These are phyloP conservation scores for Neofusicoccum umdonicola DNA, from an alignment of 2,329 filamentous ascomycete genomes.

Conservation along the genomic window DNA sequence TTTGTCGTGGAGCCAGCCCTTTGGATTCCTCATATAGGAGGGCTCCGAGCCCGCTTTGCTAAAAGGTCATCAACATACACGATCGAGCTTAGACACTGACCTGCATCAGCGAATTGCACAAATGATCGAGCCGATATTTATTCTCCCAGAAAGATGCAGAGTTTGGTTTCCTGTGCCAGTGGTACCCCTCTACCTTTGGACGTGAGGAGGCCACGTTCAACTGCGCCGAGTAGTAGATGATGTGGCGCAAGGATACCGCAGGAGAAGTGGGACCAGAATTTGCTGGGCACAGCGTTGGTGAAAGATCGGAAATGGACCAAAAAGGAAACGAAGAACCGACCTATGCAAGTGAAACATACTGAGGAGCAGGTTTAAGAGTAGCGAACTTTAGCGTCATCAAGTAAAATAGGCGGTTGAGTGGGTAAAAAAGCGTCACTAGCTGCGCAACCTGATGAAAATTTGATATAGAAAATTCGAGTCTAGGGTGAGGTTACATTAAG, in stretches of 20 bases:
- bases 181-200: slow-evolving; percentile 55
- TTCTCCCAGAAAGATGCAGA: slow-evolving; percentile 43
- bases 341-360: too few species aligned
- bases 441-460: too few species aligned
- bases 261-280: slow-evolving; percentile 60
- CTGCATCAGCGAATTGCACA: not conserved
- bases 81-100: not conserved
- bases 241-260: slow-evolving; percentile 44
- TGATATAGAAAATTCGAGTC: too few species aligned
- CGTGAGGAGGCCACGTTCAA: slow-evolving; percentile 34
- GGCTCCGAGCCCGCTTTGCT: too few species aligned
- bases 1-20: too few species aligned
- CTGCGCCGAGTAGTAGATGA: slow-evolving; percentile 49
- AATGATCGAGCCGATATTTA: slow-evolving; percentile 23
- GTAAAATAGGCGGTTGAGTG: too few species aligned
- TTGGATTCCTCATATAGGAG: too few species aligned
- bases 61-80: too few species aligned
- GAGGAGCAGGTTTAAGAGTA: too few species aligned
- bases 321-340: not conserved
- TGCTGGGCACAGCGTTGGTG: slow-evolving; percentile 63
- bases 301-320: slow-evolving; percentile 54
- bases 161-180: slow-evolving; percentile 62
- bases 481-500: too few species aligned
- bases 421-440: too few species aligned
- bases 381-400: too few species aligned